These are phyloP conservation scores for Aotearoamyces nothofagi DNA, from an alignment of 2,329 filamentous ascomycete species.

Conservation along the genomic window DNA sequence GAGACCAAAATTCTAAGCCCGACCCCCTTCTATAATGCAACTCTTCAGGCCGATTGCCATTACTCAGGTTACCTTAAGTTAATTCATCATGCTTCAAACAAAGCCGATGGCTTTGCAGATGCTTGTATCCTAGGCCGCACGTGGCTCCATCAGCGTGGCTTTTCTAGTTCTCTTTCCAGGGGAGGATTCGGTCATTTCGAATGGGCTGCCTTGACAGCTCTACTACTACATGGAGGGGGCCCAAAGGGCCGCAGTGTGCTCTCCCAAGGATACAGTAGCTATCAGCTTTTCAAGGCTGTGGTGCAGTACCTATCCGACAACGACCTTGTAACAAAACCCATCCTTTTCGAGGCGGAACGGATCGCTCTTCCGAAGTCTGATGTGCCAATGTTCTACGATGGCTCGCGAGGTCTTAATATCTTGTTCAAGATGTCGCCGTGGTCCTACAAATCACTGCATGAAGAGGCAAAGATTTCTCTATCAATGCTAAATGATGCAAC, in stretches of 20 bases:
- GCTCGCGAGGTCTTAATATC: constrained; percentile 59
- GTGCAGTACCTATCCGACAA: constrained; percentile 72
- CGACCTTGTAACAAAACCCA: constrained; percentile 54
- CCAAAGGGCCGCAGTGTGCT: constrained; percentile 56
- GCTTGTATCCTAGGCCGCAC: constrained; percentile 73
- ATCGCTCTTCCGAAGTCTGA: constrained; percentile 26
- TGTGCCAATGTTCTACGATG: constrained; percentile 66
- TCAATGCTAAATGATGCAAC: constrained; percentile 58
- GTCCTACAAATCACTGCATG: constrained; percentile 61
- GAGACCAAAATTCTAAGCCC: constrained; percentile 24
- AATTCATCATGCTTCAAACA: constrained; percentile 52
- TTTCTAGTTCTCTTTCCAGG: constrained; percentile 48
- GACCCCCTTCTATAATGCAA: constrained; percentile 82
- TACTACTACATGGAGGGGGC: constrained; percentile 66
- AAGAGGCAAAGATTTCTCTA: constrained; percentile 61
- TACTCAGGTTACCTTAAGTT: constrained; percentile 62
- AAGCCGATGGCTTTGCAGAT: constrained; percentile 46
- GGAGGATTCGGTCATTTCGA: constrained; percentile 93
- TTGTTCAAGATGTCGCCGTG: constrained; percentile 82
- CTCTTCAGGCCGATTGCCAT: constrained; percentile 62
- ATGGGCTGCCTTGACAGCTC: constrained; percentile 67
- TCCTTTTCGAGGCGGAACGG: constrained; percentile 29
- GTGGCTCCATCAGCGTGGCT: constrained; percentile 82
- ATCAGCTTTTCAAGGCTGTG: constrained; percentile 86
- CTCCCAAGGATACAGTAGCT: constrained; percentile 70